Conservation (phyloP, 306 rosid genomes). For the Potentilla sterilis region DNA sequence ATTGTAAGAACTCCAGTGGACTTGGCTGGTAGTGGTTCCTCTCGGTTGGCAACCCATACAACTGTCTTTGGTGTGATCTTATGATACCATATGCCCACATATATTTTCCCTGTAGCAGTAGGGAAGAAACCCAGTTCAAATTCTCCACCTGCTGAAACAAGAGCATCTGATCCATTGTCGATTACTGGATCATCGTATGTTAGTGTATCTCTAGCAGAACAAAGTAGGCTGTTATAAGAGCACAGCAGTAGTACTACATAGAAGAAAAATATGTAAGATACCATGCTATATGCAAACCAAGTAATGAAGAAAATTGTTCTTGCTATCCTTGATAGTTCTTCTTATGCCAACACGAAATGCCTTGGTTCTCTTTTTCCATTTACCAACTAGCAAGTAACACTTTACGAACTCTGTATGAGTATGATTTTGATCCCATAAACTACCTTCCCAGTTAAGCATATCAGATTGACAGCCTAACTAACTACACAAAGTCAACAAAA, state of each 20-base stretch:
- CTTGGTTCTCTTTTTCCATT: no score
- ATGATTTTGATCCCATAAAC: no score
- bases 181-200: neutral
- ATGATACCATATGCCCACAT: conserved; percentile 49
- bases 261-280: neutral
- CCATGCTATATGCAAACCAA: neutral
- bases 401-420: no score
- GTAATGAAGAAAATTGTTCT: neutral
- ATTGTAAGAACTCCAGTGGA: conserved; percentile 11
- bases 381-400: no score
- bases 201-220: conserved; percentile 29
- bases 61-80: neutral
- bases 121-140: conserved; percentile 51
- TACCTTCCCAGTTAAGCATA: no score
- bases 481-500: no score
- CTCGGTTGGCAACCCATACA: conserved; percentile 58
- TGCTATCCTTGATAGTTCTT: neutral
- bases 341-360: no score
- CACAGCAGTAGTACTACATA: neutral
- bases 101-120: neutral
- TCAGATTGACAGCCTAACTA: no score
- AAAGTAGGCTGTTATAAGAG: neutral
- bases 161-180: neutral
- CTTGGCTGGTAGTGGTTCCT: neutral
- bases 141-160: conserved; percentile 28